These are phyloP conservation scores for Schizosaccharomyces octosporus DNA, from an alignment of 805 yeast species.

Conservation along the genomic window DNA sequence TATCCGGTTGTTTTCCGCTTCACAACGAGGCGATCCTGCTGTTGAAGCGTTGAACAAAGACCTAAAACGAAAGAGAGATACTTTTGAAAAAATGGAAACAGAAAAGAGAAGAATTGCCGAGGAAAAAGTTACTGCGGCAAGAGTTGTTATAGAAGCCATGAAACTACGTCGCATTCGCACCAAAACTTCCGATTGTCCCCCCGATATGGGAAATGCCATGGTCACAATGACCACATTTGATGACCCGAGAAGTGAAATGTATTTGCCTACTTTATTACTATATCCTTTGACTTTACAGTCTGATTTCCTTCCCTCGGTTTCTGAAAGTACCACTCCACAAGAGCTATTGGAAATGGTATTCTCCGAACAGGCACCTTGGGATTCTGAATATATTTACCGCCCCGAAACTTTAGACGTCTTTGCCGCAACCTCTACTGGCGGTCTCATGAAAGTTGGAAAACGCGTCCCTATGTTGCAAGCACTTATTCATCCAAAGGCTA, in stretches of 20 bases:
- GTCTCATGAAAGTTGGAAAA: conserved; percentile 1
- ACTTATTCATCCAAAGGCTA: background rate
- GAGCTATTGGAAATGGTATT: conserved; percentile 1
- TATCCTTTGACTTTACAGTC: background rate
- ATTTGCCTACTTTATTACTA: conserved; percentile 1
- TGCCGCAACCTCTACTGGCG: background rate
- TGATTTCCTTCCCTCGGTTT: background rate
- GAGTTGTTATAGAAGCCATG: background rate
- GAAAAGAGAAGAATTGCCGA: background rate
- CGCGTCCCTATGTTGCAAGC: background rate
- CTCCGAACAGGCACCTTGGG: background rate
- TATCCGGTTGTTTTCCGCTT: background rate
- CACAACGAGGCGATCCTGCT: background rate
- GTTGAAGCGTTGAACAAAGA: background rate
- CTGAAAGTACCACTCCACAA: background rate
- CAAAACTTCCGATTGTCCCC: background rate
- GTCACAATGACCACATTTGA: background rate
- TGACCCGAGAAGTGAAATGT: background rate
- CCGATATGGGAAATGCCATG: conserved; percentile 1
- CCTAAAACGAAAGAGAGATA: background rate
- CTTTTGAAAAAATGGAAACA: background rate
- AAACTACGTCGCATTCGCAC: background rate
- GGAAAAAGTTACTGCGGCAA: background rate
- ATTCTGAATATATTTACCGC: background rate
- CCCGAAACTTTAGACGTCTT: background rate